Percentiles rank a stretch among this genome's conserved stretches.
Evolutionary conservation across 495 filamentous ascomycete genomes (phyloP).

Genomic region (Neurospora discreta): DNA sequence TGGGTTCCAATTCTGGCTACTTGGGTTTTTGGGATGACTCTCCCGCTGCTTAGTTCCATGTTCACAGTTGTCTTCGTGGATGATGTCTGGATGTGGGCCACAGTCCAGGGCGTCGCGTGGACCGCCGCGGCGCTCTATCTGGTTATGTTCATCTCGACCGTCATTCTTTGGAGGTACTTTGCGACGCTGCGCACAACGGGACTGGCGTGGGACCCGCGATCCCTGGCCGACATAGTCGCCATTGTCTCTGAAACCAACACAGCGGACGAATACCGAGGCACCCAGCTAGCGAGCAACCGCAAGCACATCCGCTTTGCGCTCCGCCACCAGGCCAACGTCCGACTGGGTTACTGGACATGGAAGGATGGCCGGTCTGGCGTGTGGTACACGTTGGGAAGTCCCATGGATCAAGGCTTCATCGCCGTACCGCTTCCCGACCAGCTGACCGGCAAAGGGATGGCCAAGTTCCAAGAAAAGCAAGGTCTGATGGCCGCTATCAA

Average conservation of each 20-base stretch:
- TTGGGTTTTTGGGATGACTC: conserved; percentile 36
- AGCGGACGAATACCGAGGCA: conserved; percentile 47
- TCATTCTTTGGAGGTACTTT: conserved; percentile 38
- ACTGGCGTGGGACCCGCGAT: conserved; percentile 75
- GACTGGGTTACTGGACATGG: conserved; percentile 74
- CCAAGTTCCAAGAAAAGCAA: conserved; percentile 30
- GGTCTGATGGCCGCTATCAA: background rate
- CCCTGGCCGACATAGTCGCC: conserved; percentile 63
- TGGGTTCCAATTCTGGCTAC: conserved; percentile 32
- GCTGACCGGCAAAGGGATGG: conserved; percentile 13
- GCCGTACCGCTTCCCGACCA: conserved; percentile 17
- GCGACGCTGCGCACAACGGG: conserved; percentile 50
- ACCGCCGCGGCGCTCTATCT: conserved; percentile 63
- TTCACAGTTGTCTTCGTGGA: conserved; percentile 34
- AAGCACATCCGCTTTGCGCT: conserved; percentile 37
- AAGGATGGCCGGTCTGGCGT: conserved; percentile 31
- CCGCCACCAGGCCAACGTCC: conserved; percentile 40
- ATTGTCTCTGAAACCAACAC: conserved; percentile 72
- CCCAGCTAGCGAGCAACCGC: conserved; percentile 47
- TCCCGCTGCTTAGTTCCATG: conserved; percentile 35
- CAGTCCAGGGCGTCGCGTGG: conserved; percentile 69
- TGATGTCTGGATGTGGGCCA: conserved; percentile 63
- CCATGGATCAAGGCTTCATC: conserved; percentile 19
- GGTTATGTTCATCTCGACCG: conserved; percentile 46
- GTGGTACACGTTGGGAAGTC: conserved; percentile 34